phyloP scores from a whole-genome alignment of 108 stramenopile species.

The Conticribra weissflogii region DNA sequence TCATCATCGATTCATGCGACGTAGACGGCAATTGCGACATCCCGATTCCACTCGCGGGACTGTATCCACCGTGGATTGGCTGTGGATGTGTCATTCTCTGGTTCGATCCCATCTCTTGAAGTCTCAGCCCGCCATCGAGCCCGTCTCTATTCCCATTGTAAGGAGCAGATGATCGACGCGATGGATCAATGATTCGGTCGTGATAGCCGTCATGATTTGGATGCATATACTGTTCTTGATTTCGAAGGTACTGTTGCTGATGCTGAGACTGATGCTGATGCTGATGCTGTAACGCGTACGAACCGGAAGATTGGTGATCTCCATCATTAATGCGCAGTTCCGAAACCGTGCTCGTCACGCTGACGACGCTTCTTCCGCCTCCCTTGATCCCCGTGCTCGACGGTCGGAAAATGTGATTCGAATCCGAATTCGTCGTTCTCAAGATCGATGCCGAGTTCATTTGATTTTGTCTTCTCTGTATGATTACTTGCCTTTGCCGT shows the following conservation, averaged over 20 bases:
- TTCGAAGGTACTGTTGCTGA: background rate
- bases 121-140: no score
- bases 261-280: background rate
- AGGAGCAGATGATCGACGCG: background rate
- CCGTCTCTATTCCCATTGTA: no score
- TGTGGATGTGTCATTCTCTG: slow-evolving; percentile 2
- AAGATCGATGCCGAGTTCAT: background rate
- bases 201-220: no score
- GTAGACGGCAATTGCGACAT: background rate
- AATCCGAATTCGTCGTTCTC: background rate
- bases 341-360: background rate
- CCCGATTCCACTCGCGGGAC: background rate
- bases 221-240: background rate
- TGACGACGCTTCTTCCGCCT: background rate
- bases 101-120: no score
- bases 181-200: no score
- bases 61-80: background rate
- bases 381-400: background rate
- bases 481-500: slow-evolving; percentile 11
- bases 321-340: background rate
- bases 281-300: background rate
- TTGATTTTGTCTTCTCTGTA: slow-evolving; percentile 16
- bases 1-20: background rate
- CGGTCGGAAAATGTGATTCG: background rate
- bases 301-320: no score